Conservation (phyloP, 2,329 filamentous ascomycete species). For the Beauveria brongniartii region DNA sequence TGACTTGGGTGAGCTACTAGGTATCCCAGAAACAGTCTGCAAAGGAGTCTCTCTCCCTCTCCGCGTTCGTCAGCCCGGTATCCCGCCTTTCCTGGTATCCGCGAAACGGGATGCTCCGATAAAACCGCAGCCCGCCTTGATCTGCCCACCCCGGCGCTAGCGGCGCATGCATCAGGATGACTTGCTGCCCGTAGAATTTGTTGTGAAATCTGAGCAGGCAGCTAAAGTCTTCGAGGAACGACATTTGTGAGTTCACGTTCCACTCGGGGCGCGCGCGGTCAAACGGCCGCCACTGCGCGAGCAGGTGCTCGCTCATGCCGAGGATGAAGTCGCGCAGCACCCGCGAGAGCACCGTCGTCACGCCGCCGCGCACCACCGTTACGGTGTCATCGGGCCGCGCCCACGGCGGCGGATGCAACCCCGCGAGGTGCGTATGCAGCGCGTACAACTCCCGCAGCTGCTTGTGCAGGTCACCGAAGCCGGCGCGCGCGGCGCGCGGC, state of each 20-base stretch:
- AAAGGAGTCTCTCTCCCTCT: not conserved
- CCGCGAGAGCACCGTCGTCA: not conserved
- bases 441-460: slow-evolving; percentile 4
- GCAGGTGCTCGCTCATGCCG: not conserved
- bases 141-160: not conserved
- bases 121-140: not conserved
- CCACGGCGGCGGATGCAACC: not conserved
- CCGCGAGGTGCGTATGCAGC: not conserved
- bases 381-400: not conserved
- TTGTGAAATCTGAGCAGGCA: not conserved
- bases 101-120: not conserved
- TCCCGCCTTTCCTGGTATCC: not conserved
- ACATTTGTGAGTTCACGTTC: not conserved
- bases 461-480: slow-evolving; percentile 9
- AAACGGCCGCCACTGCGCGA: slow-evolving; percentile 1
- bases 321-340: not conserved
- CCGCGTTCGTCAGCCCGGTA: not conserved
- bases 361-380: not conserved
- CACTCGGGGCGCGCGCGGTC: not conserved
- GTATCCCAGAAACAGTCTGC: not conserved
- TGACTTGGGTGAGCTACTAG: not conserved
- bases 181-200: not conserved
- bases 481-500: not conserved
- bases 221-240: slow-evolving; percentile 7
- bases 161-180: slow-evolving; percentile 1